Evolutionary conservation across 106 monocot genomes (phyloP), one percentile per base, ranked within the genome.

Genomic region (Dendrobium officinale): DNA sequence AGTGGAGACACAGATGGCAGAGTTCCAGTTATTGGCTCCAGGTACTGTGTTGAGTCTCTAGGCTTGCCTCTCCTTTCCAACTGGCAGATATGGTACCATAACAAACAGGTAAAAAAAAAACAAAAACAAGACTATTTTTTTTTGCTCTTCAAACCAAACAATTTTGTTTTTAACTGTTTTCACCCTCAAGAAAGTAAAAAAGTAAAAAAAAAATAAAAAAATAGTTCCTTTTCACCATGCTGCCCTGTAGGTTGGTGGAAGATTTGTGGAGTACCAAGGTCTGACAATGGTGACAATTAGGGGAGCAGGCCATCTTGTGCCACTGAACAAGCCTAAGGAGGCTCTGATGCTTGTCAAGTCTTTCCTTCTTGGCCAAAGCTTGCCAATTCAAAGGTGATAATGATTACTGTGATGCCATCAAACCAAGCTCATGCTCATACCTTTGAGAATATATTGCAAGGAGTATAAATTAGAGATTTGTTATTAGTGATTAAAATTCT

Each of bases 1-100:
- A 95, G 95, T 81, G 95, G 95, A 48, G 95, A 95, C 82, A 80
- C 91, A 70, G 95, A 95, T 82, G 95, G 95, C 44, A 90, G 92
- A 75, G 95, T 95, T 47, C 92, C 92, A 48, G 91, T 93, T 67
- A 91, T 95, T 70, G 92, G 95, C 11, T 80, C 95, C 3, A 89
- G 95, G 47, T 95, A 92, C 80, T 95, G 95, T 49, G 86, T 93
- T 31, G 95, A 95, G 77, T 82, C 92, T 4, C 68, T 95, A 72
- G 82, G 79, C 9, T 91, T 95, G 17, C 85, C 89, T 6, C 73
- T 89, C 22, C 88, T 83, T 68, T 82, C 74, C 40, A 66, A 86
- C 16, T 95, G 95, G 92, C 87, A 83, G 54, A 79, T 86, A 68
- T 95, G 95, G 92, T 95, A 88, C 82, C 82, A 83, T 27, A 72